These are phyloP conservation scores for Trichomonas tenax DNA, from an alignment of 208 protist species.

Conservation along the genomic window DNA sequence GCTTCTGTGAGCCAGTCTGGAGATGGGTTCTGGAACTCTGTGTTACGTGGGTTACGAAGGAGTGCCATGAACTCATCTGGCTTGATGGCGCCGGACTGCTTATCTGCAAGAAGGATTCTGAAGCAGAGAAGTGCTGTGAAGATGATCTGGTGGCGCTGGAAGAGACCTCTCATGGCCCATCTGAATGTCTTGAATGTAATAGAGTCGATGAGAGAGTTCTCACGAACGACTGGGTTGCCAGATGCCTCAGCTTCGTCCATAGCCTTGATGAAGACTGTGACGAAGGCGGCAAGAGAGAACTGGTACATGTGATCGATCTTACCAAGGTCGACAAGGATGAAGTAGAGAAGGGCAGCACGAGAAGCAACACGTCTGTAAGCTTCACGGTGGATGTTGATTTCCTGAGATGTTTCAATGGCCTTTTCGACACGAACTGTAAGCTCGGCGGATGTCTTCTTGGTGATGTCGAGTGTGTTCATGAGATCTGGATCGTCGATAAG, in stretches of 20 bases:
- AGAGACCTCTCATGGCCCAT: slow-evolving; percentile 85
- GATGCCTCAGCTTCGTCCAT: slow-evolving; percentile 37
- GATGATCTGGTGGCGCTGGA: slow-evolving; percentile 94
- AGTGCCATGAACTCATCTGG: not conserved
- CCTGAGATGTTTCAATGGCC: slow-evolving; percentile 64
- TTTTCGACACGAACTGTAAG: slow-evolving; percentile 57
- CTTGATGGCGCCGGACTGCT: not conserved
- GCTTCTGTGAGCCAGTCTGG: slow-evolving; percentile 44
- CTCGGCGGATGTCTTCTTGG: slow-evolving; percentile 77
- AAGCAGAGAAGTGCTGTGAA: slow-evolving; percentile 81
- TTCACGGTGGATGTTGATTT: slow-evolving; percentile 81
- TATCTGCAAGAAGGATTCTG: slow-evolving; percentile 55
- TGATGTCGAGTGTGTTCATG: slow-evolving; percentile 54
- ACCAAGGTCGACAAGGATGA: slow-evolving; percentile 81
- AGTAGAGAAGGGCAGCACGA: slow-evolving; percentile 85
- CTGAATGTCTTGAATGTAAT: slow-evolving; percentile 34
- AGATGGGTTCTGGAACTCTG: slow-evolving; percentile 43
- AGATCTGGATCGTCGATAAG: not conserved
- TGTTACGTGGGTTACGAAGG: not conserved
- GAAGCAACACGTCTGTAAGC: slow-evolving; percentile 75
- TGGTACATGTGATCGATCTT: slow-evolving; percentile 96
- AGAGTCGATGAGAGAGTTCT: not conserved
- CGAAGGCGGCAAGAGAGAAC: slow-evolving; percentile 88
- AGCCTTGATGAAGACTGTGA: slow-evolving; percentile 65
- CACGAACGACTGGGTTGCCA: not conserved